phyloP scores from a whole-genome alignment of 2,329 filamentous ascomycete genomes.

The Elsinoe batatas region DNA sequence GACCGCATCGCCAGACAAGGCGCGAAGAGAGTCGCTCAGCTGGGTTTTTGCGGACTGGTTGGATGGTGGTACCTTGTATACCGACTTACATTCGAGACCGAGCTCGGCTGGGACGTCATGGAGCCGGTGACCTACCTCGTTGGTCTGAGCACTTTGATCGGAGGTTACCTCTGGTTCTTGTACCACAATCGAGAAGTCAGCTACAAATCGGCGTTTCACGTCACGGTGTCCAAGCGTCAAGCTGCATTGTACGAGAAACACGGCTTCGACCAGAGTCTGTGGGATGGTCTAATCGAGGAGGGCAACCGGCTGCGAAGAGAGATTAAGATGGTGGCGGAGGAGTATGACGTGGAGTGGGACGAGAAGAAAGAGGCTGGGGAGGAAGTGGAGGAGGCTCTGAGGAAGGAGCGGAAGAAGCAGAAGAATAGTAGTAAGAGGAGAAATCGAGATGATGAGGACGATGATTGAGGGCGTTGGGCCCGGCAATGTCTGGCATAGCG shows the following conservation, averaged over 20 bases:
- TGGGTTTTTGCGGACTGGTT: constrained; percentile 62
- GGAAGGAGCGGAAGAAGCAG: constrained; percentile 38
- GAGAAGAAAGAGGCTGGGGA: constrained; percentile 50
- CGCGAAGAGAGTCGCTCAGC: constrained; percentile 69
- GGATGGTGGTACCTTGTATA: constrained; percentile 80
- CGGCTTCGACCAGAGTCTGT: constrained; percentile 65
- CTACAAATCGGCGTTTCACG: constrained; percentile 77
- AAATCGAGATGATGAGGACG: constrained; percentile 28
- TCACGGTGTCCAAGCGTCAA: constrained; percentile 73
- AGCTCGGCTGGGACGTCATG: constrained; percentile 81
- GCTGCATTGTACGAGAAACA: constrained; percentile 62
- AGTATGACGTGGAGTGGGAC: constrained; percentile 88
- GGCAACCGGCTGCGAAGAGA: constrained; percentile 68
- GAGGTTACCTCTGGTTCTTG: constrained; percentile 86
- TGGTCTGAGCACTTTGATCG: constrained; percentile 75
- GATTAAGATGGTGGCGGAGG: constrained; percentile 67
- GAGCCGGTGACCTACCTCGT: constrained; percentile 86
- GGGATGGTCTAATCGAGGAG: constrained; percentile 71
- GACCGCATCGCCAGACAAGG: constrained; percentile 66
- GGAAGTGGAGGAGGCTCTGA: constrained; percentile 46
- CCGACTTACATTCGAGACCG: constrained; percentile 55
- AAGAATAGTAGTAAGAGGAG: constrained; percentile 27
- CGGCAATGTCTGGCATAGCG: constrained; percentile 4
- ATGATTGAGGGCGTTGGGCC: constrained; percentile 15
- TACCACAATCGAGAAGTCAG: constrained; percentile 85